Evolutionary conservation across 2,329 filamentous ascomycete species (phyloP), one percentile per base, ranked within the genome.

Genomic region (Sordariomycetes sp.): DNA sequence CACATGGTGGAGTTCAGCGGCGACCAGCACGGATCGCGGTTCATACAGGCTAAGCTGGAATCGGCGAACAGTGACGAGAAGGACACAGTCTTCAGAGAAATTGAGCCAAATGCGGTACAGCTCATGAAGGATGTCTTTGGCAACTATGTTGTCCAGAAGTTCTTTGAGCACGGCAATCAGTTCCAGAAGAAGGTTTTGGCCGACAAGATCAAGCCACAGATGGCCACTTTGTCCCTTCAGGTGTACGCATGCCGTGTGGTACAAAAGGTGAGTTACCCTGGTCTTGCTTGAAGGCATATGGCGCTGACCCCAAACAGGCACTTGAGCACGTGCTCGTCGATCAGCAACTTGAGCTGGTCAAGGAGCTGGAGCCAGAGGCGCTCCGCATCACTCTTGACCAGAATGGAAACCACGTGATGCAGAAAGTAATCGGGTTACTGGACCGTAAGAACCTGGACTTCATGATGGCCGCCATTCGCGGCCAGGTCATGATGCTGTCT

Each of bases 71-170:
- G 87, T 48, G 92, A 96, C 40, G 90, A 95, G 51, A 96, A 95
- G 59, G 86, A 94, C 21, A 79, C 80, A 36, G 75, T 96, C 1
- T 96, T 95, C 64, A 68, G 72, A 1, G 92, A 96, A 56, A 86
- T 98, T 30, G 74, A 84, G 46, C 75, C 79, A 1, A 92, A 98
- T 45, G 78, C 82, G 2, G 59, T 94, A 20, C 86, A 90, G 50
- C 65, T 98, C 31, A 95, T 94, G 86, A 90, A 82, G 30, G 92
- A 96, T 54, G 82, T 96, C 0, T 98, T 95, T 51, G 92, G 92
- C 35, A 98, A 98, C 57, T 98, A 96, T 51, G 92, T 98, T 23
- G 88, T 96, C 25, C 92, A 98, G 51, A 96, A 95, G 55, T 80
- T 96, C 53, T 95, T 96, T 42, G 90, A 96, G 54, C 86, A 96